Evolutionary conservation across 345 rosid genomes (phyloP).

Genomic region (Salix brachista): DNA sequence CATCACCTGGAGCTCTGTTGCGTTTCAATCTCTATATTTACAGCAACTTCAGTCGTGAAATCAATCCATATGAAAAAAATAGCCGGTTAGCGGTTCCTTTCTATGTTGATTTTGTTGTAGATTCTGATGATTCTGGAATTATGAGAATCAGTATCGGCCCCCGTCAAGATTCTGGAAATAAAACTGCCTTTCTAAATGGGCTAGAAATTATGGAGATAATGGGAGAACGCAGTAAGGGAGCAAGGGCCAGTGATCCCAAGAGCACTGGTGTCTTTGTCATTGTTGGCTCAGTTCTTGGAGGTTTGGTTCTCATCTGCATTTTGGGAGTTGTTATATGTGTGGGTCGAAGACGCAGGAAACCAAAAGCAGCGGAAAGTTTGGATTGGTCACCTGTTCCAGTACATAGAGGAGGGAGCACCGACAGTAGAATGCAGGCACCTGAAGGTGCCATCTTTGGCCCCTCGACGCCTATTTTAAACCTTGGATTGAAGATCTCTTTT

Average conservation of each 20-base stretch:
- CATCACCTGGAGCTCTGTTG: background rate
- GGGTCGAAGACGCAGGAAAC: slow-evolving; percentile 25
- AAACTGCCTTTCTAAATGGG: slow-evolving; percentile 44
- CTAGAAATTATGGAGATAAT: slow-evolving; percentile 50
- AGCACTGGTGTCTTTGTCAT: slow-evolving; percentile 1
- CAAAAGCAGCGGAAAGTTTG: slow-evolving; percentile 16
- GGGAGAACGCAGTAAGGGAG: slow-evolving; percentile 5
- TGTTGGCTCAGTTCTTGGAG: slow-evolving; percentile 32
- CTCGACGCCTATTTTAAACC: slow-evolving; percentile 25
- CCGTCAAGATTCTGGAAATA: accelerated
- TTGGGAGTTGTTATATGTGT: slow-evolving; percentile 22
- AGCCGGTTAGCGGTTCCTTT: slow-evolving; percentile 22
- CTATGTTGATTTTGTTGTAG: slow-evolving; percentile 35
- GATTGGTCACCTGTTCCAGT: slow-evolving; percentile 25
- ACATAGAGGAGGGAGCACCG: slow-evolving; percentile 23
- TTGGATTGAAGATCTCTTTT: slow-evolving; percentile 35
- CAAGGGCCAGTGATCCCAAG: background rate
- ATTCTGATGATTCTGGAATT: slow-evolving; percentile 39
- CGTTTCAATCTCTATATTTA: slow-evolving; percentile 40
- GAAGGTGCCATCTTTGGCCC: slow-evolving; percentile 17
- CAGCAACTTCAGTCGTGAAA: slow-evolving; percentile 5
- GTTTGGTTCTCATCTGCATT: slow-evolving; percentile 17
- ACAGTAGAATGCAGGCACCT: slow-evolving; percentile 5
- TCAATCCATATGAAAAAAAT: background rate
- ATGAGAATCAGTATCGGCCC: slow-evolving; percentile 36